These are phyloP conservation scores for Cyclotella cryptica DNA, from an alignment of 108 stramenopile genomes.

Conservation along the genomic window DNA sequence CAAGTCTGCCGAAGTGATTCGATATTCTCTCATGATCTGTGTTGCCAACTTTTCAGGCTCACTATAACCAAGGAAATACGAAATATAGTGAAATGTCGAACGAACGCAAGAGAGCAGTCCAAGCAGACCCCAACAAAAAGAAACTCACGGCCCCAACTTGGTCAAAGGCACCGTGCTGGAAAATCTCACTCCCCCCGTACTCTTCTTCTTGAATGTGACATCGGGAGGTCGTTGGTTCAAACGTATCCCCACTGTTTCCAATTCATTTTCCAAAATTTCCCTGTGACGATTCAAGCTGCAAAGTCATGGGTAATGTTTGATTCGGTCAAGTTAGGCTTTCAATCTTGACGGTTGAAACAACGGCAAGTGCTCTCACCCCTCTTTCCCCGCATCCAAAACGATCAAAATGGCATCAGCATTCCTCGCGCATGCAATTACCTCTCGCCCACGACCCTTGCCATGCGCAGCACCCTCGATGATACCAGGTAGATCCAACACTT, in stretches of 20 bases:
- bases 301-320: too few relatives aligned
- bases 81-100: neutral
- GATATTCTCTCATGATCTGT: conserved; percentile 93
- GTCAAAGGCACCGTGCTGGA: conserved; percentile 91
- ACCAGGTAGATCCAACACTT: conserved; percentile 98
- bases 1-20: conserved; percentile 94
- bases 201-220: conserved; percentile 90
- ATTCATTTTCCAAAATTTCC: conserved; percentile 95
- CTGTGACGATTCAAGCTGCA: conserved; percentile 89
- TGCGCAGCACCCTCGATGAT: conserved; percentile 99
- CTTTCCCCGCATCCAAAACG: conserved; percentile 98
- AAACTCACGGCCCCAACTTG: conserved; percentile 77
- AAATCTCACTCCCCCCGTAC: conserved; percentile 95
- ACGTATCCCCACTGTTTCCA: conserved; percentile 98
- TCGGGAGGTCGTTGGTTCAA: conserved; percentile 94
- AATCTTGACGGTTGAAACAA: too few relatives aligned
- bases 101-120: too few relatives aligned
- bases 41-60: conserved; percentile 90
- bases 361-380: conserved; percentile 51
- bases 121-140: neutral
- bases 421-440: conserved; percentile 98
- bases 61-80: neutral
- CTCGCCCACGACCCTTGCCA: conserved; percentile 96
- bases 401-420: conserved; percentile 96
- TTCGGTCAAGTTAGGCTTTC: too few relatives aligned